Base-by-base conservation (phyloP, 345 rosid genomes). In the Salix exigua region DNA sequence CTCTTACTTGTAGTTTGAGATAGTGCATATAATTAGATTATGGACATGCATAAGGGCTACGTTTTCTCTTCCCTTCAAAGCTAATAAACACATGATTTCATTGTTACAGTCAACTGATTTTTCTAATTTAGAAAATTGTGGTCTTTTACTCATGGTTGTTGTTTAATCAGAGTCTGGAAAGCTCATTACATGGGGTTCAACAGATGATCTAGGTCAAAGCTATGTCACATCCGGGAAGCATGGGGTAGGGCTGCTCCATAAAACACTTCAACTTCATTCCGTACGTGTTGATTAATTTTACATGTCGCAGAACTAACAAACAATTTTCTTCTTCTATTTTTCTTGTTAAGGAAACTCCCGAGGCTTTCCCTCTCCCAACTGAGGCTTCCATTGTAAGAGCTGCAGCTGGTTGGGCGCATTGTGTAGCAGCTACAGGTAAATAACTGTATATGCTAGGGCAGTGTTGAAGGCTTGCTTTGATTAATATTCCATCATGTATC, bases 121-220 rank as follows among this genome's bases (percentile, higher is more conserved):
- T 25, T 35, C 21, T 38, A 65, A 33, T 68, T 73, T 67, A n/a
- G 38, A 31, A 72, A 69, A 25, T 14, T 40, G 19, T 17, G 5
- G 50, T 37, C 26, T 37, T 67, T 73, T 48, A 60, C 66, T 71
- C 21, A n/a, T 77, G 38, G 35, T 76, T 73, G 61, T 68, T 71
- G 51, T 66, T 73, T 68, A 51, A 82, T 74, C 89, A 96, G 99
- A 91, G 51, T 87, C 92, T 10, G 94, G 99, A 81, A 94, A 90
- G 94, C 97, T 96, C 37, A 90, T 96, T 64, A 94, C 99, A 16
- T 96, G 99, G 99, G 99, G 99, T 50, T 96, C 98, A 55, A 88
- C 98, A 14, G 99, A 92, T 85, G 99, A 96, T 88, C 84, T 92
- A 46, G 99, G 98, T 82, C 99, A 96, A 85, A 94, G 99, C 93